Evolutionary conservation across 768 basidiomycete genomes (phyloP), one percentile per base, ranked within the genome.

Genomic region (Boletus barrowsii): DNA sequence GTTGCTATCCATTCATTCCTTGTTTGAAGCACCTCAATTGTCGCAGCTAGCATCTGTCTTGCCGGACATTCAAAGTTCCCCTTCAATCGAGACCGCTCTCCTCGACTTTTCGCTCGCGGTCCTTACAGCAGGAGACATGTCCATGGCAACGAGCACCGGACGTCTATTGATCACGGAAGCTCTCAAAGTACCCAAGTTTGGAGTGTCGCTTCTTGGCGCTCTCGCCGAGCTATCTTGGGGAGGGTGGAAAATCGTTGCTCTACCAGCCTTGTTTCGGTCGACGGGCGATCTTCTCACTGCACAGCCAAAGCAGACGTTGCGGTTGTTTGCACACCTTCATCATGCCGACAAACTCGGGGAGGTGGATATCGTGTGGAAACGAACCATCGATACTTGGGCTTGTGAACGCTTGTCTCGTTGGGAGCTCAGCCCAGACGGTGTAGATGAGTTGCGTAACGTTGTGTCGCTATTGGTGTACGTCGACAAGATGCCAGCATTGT

Each of bases 171-270:
- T 71, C 20, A 4, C 47, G 40, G 70, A 35, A 29, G 63, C 70
- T 13, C 58, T 70, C 30, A 62, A 60, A 39, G 44, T 54, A 2
- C 68, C 68, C 35, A 55, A 49, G 8, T 83, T 88, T 55, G 81
- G 79, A 1, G 57, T 83, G 3, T 76, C 78, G 32, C 70, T 92
- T 5, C 77, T 82, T 29, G 83, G 84, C 0, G 73, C 79, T 6
- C 77, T 92, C 8, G 77, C 84, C 3, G 84, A 86, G 45, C 69
- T 86, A 5, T 76, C 75, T 0, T 93, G 89, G 87, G 82, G 82
- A 18, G 90, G 88, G 3, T 92, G 88, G 88, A 88, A 83, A 65
- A 73, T 82, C 32, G 67, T 90, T 10, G 87, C 80, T 14, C 64
- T 86, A 3, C 86, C 88, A 2, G 68, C 76, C 13, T 63, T 90